Percentiles rank a stretch among this genome's conserved stretches.
These are phyloP conservation scores for Pachyrhizus erosus DNA, from an alignment of 306 rosid genomes.

Conservation along the genomic window DNA sequence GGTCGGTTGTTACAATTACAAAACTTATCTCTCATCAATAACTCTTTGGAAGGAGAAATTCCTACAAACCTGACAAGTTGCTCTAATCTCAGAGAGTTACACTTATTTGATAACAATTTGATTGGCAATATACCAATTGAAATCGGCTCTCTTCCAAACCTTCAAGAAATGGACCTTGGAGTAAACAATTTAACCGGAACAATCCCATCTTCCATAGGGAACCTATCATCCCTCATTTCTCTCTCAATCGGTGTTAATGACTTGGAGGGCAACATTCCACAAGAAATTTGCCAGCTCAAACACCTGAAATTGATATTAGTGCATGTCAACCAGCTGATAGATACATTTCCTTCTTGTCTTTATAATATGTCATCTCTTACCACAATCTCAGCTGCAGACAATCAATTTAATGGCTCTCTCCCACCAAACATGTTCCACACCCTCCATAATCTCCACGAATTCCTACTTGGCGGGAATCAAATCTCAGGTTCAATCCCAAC, in stretches of 20 bases:
- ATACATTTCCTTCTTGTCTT: constrained; percentile 46
- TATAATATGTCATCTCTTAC: constrained; percentile 51
- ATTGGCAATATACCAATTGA: constrained; percentile 33
- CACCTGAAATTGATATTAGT: background rate
- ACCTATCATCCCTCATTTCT: constrained; percentile 43
- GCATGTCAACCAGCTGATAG: constrained; percentile 26
- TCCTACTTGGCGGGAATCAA: constrained; percentile 18
- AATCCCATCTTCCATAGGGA: constrained; percentile 50
- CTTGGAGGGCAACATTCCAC: constrained; percentile 46
- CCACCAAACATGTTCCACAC: constrained; percentile 46
- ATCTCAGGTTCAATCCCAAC: constrained; percentile 49
- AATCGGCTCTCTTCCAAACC: constrained; percentile 43
- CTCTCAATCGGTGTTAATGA: constrained; percentile 28
- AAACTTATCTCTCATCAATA: constrained; percentile 17
- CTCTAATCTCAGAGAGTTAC: background rate
- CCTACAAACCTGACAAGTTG: constrained; percentile 48
- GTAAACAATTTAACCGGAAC: constrained; percentile 39
- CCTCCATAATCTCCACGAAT: constrained; percentile 38
- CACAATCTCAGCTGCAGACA: rapidly evolving
- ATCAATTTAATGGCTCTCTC: constrained; percentile 45
- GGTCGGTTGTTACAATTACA: constrained; percentile 37
- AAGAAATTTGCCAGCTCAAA: constrained; percentile 28
- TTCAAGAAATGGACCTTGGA: background rate
- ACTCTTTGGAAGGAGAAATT: constrained; percentile 48
- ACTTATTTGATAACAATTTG: constrained; percentile 20